Conservation (phyloP, 2,329 filamentous ascomycete genomes). For the Aspergillus hortae region DNA sequence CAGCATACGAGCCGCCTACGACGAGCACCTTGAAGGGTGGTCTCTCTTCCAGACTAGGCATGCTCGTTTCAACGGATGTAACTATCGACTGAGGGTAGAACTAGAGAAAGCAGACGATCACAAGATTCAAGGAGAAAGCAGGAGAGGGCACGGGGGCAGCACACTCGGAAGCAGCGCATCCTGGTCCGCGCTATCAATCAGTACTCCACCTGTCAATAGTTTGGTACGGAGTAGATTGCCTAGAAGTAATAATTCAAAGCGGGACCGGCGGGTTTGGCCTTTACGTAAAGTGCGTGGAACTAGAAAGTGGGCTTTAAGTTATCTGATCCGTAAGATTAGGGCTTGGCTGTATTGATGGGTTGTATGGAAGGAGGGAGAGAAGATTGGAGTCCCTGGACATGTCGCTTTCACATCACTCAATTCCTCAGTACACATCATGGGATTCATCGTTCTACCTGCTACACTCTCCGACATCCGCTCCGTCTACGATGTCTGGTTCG, state of each 20-base stretch:
- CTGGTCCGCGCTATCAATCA: background rate
- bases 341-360: background rate
- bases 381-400: no score
- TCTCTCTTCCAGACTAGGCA: slow-evolving; percentile 14
- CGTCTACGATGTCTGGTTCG: slow-evolving; percentile 1
- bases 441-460: background rate
- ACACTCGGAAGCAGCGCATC: background rate
- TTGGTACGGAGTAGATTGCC: background rate
- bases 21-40: slow-evolving; percentile 55
- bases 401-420: no score
- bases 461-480: background rate
- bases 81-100: background rate
- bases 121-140: background rate
- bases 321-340: background rate
- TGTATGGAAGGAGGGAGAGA: background rate
- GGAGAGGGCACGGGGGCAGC: background rate
- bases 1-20: slow-evolving; percentile 68
- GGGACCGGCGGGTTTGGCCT: background rate
- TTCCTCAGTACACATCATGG: background rate
- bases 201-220: background rate
- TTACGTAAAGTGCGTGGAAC: background rate
- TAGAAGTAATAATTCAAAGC: background rate
- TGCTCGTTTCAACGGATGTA: slow-evolving; percentile 2
- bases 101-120: background rate
- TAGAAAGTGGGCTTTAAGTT: background rate